These are phyloP conservation scores for Fraxinus latifolia DNA, from an alignment of 305 asterid species.

Conservation along the genomic window DNA sequence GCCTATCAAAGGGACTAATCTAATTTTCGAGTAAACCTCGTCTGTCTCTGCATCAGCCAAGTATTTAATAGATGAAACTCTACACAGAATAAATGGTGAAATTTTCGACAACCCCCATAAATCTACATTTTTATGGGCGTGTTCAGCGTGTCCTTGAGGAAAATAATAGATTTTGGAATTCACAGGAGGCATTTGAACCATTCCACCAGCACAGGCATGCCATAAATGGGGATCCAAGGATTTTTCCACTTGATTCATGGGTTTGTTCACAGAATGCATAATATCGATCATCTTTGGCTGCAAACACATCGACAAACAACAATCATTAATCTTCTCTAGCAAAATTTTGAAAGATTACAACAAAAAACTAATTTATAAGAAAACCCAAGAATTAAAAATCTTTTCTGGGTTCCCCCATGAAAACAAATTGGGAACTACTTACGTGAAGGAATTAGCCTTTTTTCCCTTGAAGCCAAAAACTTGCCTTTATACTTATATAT, in stretches of 20 bases:
- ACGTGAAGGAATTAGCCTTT: constrained; percentile 8
- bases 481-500: not conserved
- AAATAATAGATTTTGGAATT: constrained; percentile 66
- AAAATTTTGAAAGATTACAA: not conserved
- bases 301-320: not conserved
- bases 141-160: constrained; percentile 86
- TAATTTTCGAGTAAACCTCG: constrained; percentile 66
- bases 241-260: constrained; percentile 51
- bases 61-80: constrained; percentile 50
- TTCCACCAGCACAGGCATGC: constrained; percentile 91
- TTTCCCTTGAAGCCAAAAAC: not conserved
- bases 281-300: constrained; percentile 48
- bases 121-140: constrained; percentile 46
- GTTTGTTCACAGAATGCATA: constrained; percentile 46
- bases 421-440: constrained; percentile 16
- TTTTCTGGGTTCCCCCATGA: not conserved
- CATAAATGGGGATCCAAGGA: constrained; percentile 72
- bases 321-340: not conserved
- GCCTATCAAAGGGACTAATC: constrained; percentile 44
- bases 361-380: not conserved
- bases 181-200: constrained; percentile 64
- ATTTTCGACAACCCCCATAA: constrained; percentile 45
- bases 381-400: not conserved
- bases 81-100: constrained; percentile 53
- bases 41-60: constrained; percentile 75